Evolutionary conservation across 2,329 filamentous ascomycete species (phyloP).

Genomic region (Polytolypa hystricis): DNA sequence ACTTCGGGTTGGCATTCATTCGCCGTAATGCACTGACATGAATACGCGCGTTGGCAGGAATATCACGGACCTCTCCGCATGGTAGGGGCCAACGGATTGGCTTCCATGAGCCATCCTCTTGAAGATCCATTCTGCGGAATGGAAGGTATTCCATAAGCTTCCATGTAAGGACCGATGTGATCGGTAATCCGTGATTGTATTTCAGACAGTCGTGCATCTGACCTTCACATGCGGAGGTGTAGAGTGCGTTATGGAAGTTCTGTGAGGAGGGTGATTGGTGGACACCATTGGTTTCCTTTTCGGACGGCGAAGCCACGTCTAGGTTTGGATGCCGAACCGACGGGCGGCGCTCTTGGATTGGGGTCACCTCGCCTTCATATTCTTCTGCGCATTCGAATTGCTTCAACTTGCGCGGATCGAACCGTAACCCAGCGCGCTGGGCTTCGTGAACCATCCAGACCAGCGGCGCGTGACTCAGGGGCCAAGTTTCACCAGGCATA

Average conservation of each 20-base stretch:
- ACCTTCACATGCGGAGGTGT: constrained; percentile 42
- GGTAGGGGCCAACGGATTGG: constrained; percentile 72
- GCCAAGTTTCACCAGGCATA: constrained; percentile 17
- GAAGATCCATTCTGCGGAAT: constrained; percentile 69
- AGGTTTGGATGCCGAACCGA: background rate
- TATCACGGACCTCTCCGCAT: constrained; percentile 64
- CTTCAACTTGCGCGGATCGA: constrained; percentile 57
- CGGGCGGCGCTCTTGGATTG: constrained; percentile 17
- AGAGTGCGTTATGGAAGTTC: constrained; percentile 48
- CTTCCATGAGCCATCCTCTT: constrained; percentile 61
- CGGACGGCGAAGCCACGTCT: background rate
- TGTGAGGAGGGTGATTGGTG: constrained; percentile 19
- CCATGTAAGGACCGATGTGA: constrained; percentile 53
- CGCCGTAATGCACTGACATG: constrained; percentile 65
- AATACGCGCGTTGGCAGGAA: constrained; percentile 57
- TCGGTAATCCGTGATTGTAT: constrained; percentile 49
- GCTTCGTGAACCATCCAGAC: constrained; percentile 46
- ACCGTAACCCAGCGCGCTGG: constrained; percentile 53
- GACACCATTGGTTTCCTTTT: constrained; percentile 13
- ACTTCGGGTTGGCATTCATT: constrained; percentile 52
- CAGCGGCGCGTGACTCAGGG: constrained; percentile 41
- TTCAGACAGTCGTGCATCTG: constrained; percentile 60
- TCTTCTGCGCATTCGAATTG: constrained; percentile 53
- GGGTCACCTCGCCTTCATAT: constrained; percentile 28
- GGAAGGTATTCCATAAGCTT: constrained; percentile 73